Evolutionary conservation across 352 stramenopile species (phyloP), one percentile per base, ranked within the genome.

Genomic region (Globisporangium perplexum): DNA sequence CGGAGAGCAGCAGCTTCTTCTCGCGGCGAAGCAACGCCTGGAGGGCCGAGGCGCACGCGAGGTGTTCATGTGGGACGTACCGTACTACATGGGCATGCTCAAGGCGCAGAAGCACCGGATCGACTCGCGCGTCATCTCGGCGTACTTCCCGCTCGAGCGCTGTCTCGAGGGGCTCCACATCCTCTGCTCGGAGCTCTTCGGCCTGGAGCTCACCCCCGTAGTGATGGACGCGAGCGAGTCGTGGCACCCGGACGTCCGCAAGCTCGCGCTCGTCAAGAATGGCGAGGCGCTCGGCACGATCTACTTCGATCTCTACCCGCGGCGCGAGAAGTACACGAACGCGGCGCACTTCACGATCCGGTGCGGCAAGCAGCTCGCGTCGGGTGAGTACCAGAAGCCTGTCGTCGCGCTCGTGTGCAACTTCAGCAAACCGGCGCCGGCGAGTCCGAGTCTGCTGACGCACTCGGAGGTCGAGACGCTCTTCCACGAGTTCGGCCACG

Each of bases 401-500:
- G 88, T 98, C 47, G 93, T 98, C 17, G 95, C 95, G 2, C 69
- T 99, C 18, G 95, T 93, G 7, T 93, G 83, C 69, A 95, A 95
- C 53, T 95, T 95, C 57, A 85, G 83, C 65, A 86, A 87, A 52
- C 85, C 85, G 1, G 78, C 77, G 15, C 77, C 81, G 3, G 68
- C 73, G 28, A 83, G 75, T 22, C 83, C 83, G 5, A 87, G 77
- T 5, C 72, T 94, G 28, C 51, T 94, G 48, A 86, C 77, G 74
- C 80, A 74, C 28, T 66, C 66, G 26, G 96, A 99, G 64, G 95
- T 98, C 41, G 91, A 98, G 71, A 98, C 93, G 31, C 70, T 98
- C 12, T 98, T 98, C 71, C 94, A 98, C 54, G 90, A 97, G 72
- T 97, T 97, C 57, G 96, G 97, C 51, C 96, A 99, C 66, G 96